Conservation (phyloP, 2,329 filamentous ascomycete genomes). For the Cadophora luteo-olivacea region DNA sequence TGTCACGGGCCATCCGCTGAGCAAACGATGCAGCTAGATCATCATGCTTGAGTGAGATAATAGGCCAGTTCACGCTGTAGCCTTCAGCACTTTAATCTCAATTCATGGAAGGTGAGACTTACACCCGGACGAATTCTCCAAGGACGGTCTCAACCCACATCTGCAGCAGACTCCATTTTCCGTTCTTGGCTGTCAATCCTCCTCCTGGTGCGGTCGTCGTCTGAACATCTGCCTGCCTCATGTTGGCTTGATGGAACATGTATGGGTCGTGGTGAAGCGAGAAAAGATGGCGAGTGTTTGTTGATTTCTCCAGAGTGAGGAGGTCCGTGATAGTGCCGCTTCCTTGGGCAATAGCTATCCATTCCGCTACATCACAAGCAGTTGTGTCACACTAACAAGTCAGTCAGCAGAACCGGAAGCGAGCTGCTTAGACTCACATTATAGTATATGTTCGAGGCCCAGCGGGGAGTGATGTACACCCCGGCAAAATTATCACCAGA, state of each 20-base stretch:
- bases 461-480: constrained; percentile 63
- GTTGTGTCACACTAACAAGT: constrained; percentile 55
- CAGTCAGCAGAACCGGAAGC: not conserved
- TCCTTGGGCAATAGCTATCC: constrained; percentile 64
- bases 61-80: constrained; percentile 50
- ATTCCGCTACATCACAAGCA: constrained; percentile 62
- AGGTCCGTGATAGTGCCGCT: constrained; percentile 59
- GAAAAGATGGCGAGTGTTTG: constrained; percentile 62
- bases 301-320: constrained; percentile 55
- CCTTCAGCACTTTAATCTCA: not conserved
- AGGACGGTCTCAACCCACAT: constrained; percentile 39
- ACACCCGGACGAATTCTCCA: constrained; percentile 32
- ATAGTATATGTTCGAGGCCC: constrained; percentile 68
- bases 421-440: constrained; percentile 47
- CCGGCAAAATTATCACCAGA: constrained; percentile 60
- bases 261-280: constrained; percentile 49
- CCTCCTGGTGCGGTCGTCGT: constrained; percentile 16
- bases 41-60: constrained; percentile 61
- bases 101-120: not conserved
- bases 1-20: constrained; percentile 49
- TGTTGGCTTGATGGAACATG: constrained; percentile 65
- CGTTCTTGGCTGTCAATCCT: constrained; percentile 19
- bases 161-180: constrained; percentile 32
- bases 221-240: constrained; percentile 55
- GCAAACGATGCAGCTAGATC: constrained; percentile 57